Evolutionary conservation across 129 eudicot genomes (phyloP).

Genomic region (Gnaphalium uliginosum): DNA sequence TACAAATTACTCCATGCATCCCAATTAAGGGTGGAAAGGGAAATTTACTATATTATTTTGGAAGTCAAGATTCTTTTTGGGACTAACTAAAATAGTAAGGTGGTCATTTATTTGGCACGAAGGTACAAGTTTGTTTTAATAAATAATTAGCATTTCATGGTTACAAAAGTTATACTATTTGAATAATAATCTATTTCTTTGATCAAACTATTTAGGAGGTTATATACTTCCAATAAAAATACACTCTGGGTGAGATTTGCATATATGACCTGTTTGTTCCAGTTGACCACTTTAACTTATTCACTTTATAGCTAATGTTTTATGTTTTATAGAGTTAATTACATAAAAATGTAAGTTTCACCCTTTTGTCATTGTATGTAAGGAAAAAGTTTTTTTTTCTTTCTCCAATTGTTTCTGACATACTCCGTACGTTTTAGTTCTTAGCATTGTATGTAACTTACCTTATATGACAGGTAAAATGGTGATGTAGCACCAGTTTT

Average conservation of each 20-base stretch:
- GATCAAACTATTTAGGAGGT: not conserved
- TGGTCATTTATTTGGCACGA: not conserved
- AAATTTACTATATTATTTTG: not conserved
- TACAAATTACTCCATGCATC: not conserved
- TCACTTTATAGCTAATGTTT: too few relatives aligned
- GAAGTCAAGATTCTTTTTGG: not conserved
- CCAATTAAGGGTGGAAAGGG: not conserved
- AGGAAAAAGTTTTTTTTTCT: too few relatives aligned
- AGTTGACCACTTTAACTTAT: too few relatives aligned
- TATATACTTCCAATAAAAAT: not conserved
- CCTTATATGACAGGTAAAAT: too few relatives aligned
- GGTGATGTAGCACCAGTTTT: too few relatives aligned
- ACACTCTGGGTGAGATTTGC: not conserved
- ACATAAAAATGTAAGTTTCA: too few relatives aligned
- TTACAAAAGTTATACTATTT: not conserved
- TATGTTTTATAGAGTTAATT: too few relatives aligned
- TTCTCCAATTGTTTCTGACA: too few relatives aligned
- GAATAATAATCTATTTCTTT: not conserved
- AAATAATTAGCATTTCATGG: not conserved
- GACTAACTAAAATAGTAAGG: not conserved
- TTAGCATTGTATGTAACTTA: too few relatives aligned
- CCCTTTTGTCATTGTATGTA: too few relatives aligned
- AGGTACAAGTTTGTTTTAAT: not conserved
- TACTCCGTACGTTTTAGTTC: too few relatives aligned
- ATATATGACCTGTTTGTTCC: not conserved